Percentiles rank a stretch among this genome's conserved stretches.
Conservation (phyloP, 1,284 basidiomycete species). For the Ustilago crameri region DNA sequence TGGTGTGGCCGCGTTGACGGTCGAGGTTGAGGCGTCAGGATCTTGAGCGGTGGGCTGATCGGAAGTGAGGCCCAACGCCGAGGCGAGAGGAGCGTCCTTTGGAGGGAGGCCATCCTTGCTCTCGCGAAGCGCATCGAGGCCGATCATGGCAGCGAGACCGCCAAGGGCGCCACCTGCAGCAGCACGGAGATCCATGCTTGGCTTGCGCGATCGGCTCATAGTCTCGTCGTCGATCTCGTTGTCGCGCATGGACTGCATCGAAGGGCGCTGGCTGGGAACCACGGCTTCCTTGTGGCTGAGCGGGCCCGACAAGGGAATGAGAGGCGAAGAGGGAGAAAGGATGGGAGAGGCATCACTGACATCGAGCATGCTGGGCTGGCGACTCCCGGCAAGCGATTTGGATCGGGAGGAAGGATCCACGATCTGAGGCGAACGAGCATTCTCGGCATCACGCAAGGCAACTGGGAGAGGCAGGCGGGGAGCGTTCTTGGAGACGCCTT, state of each 20-base stretch:
- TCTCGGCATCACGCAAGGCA: slow-evolving; percentile 48
- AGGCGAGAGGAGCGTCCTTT: slow-evolving; percentile 28
- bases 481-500: slow-evolving; percentile 18
- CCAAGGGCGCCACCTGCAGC: slow-evolving; percentile 50
- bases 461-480: slow-evolving; percentile 30
- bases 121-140: slow-evolving; percentile 45
- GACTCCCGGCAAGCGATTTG: slow-evolving; percentile 44
- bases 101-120: slow-evolving; percentile 41
- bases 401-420: slow-evolving; percentile 34
- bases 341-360: slow-evolving; percentile 39
- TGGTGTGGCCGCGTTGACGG: slow-evolving; percentile 19
- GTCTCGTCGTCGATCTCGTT: slow-evolving; percentile 42
- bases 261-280: slow-evolving; percentile 40
- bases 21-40: slow-evolving; percentile 19
- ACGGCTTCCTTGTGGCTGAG: slow-evolving; percentile 50
- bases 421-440: slow-evolving; percentile 46
- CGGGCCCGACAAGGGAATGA: slow-evolving; percentile 49
- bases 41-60: slow-evolving; percentile 7
- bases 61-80: slow-evolving; percentile 19
- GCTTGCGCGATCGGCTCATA: slow-evolving; percentile 37
- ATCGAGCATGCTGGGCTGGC: slow-evolving; percentile 46
- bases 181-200: slow-evolving; percentile 41
- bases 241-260: slow-evolving; percentile 43
- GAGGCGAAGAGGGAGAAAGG: slow-evolving; percentile 36
- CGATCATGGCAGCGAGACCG: slow-evolving; percentile 50